Evolutionary conservation across 2,329 filamentous ascomycete species (phyloP).

Genomic region (Neoscytalidium dimidiatum): DNA sequence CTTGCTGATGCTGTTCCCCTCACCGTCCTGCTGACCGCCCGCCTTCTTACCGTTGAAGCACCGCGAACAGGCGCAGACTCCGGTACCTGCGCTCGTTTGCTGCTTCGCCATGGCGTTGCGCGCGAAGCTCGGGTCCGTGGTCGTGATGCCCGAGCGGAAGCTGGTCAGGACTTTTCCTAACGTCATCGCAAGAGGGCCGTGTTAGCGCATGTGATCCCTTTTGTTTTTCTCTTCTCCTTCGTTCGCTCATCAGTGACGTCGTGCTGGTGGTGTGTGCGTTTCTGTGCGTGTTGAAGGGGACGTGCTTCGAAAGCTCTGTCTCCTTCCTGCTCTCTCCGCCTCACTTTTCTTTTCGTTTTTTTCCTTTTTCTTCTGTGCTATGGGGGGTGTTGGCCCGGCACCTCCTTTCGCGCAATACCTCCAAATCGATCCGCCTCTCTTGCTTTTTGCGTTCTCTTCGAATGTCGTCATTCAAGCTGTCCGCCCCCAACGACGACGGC

Average conservation of each 20-base stretch:
- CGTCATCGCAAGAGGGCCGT: background rate
- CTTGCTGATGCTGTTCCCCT: background rate
- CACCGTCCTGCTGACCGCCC: too few relatives aligned
- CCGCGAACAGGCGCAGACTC: slow-evolving; percentile 5
- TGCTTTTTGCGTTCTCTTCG: background rate
- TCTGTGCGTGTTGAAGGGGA: background rate
- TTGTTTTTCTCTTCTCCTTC: background rate
- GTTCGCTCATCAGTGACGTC: background rate
- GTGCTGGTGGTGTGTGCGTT: background rate
- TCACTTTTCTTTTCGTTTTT: background rate
- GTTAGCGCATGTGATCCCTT: background rate
- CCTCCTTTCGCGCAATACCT: background rate
- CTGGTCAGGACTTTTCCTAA: slow-evolving; percentile 6
- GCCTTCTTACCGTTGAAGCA: background rate
- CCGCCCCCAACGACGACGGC: background rate
- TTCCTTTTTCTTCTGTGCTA: background rate
- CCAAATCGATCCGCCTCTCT: background rate
- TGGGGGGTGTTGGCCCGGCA: background rate
- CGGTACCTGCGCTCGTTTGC: background rate
- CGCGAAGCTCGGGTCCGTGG: slow-evolving; percentile 11
- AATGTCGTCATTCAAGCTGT: background rate
- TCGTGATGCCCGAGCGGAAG: slow-evolving; percentile 5
- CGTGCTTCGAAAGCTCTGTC: background rate
- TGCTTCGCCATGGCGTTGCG: background rate
- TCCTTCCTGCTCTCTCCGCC: background rate